A percentile compares a stretch with the other conserved stretches of the same genome.
Conservation (phyloP, 257 asterid species). For the Voacanga thouarsii region DNA sequence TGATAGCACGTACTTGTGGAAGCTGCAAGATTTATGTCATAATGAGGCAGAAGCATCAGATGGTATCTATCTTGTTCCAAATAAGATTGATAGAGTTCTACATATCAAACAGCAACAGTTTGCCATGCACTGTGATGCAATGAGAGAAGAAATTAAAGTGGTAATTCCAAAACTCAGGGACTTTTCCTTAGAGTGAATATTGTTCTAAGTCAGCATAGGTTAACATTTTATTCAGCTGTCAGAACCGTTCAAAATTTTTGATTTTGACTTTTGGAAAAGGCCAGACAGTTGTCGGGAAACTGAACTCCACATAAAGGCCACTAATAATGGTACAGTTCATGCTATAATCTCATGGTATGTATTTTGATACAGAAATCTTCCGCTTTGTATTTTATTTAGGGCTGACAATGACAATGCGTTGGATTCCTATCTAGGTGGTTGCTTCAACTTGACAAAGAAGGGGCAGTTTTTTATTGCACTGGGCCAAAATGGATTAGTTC, state of each 20-base stretch:
- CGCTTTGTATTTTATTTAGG: neutral
- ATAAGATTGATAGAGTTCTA: conserved; percentile 45
- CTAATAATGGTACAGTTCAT: conserved; percentile 74
- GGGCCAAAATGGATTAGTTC: conserved; percentile 67
- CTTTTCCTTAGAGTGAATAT: neutral
- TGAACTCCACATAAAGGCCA: conserved; percentile 58
- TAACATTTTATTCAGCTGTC: conserved; percentile 61
- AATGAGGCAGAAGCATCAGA: conserved; percentile 65
- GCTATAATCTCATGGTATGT: conserved; percentile 92
- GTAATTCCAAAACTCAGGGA: conserved; percentile 30
- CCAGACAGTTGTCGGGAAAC: conserved; percentile 72
- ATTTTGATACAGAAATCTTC: conserved; percentile 26
- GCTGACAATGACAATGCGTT: neutral
- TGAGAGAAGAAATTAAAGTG: conserved; percentile 66
- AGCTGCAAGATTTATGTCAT: conserved; percentile 62
- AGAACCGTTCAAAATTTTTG: conserved; percentile 89
- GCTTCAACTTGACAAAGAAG: conserved; percentile 89
- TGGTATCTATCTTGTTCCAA: conserved; percentile 67
- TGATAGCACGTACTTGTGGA: conserved; percentile 66
- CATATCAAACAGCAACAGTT: conserved; percentile 56
- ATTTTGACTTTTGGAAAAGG: conserved; percentile 92
- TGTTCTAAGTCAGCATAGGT: conserved; percentile 16
- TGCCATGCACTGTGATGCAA: conserved; percentile 88
- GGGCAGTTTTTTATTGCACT: conserved; percentile 77
- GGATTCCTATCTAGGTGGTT: conserved; percentile 65